A percentile compares a stretch with the other conserved stretches of the same genome.
Evolutionary conservation across 2,329 filamentous ascomycete genomes (phyloP).

Genomic region (Eurotiales sp.): DNA sequence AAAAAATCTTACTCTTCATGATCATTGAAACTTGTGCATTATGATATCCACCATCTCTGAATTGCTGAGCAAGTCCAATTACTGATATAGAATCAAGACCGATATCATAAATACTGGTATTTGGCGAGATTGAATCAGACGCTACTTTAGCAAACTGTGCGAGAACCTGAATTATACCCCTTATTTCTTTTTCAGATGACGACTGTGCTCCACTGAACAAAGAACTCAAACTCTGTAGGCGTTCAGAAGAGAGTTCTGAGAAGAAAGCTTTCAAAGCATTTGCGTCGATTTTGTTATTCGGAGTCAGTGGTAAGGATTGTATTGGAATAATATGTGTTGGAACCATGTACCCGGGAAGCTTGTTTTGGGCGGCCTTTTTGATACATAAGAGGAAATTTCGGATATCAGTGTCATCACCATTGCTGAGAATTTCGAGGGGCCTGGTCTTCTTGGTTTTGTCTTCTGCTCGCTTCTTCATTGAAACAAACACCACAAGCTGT

Average conservation of each 20-base stretch:
- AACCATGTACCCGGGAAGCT: constrained; percentile 82
- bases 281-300: constrained; percentile 84
- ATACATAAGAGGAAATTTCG: constrained; percentile 45
- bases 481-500: constrained; percentile 73
- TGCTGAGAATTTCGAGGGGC: constrained; percentile 33
- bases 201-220: constrained; percentile 25
- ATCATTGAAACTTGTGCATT: constrained; percentile 63
- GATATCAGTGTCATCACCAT: constrained; percentile 28
- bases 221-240: constrained; percentile 57
- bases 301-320: constrained; percentile 69
- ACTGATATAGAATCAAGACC: constrained; percentile 86
- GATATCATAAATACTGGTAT: constrained; percentile 74
- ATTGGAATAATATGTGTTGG: constrained; percentile 77
- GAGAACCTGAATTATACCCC: constrained; percentile 53
- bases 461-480: constrained; percentile 12
- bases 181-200: constrained; percentile 38
- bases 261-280: constrained; percentile 68
- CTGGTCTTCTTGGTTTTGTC: constrained; percentile 17
- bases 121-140: constrained; percentile 44
- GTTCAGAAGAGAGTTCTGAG: constrained; percentile 53
- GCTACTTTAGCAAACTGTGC: constrained; percentile 50
- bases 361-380: constrained; percentile 62
- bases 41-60: constrained; percentile 61
- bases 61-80: constrained; percentile 61
- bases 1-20: constrained; percentile 52